These are phyloP conservation scores for Boletus sensibilis DNA, from an alignment of 768 basidiomycete genomes.

Conservation along the genomic window DNA sequence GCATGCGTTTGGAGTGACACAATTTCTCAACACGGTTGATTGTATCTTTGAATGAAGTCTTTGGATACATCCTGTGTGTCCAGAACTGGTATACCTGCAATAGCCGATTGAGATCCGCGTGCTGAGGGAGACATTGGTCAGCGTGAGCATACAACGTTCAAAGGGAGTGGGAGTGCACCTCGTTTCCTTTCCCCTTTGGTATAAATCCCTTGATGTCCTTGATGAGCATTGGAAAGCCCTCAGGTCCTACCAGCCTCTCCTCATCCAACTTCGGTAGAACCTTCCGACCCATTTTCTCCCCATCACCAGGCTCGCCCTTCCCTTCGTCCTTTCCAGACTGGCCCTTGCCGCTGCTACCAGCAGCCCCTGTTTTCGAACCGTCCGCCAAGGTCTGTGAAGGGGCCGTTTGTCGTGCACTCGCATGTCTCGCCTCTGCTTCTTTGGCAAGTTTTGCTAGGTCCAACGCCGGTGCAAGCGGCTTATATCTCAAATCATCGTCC, in stretches of 20 bases:
- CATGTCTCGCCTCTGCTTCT: constrained; percentile 53
- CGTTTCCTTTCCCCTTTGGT: constrained; percentile 86
- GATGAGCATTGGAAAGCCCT: constrained; percentile 80
- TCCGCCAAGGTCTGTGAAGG: constrained; percentile 49
- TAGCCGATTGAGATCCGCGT: constrained; percentile 75
- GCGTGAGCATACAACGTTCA: neutral
- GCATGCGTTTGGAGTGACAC: constrained; percentile 82
- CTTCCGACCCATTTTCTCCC: constrained; percentile 31
- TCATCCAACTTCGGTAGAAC: constrained; percentile 67
- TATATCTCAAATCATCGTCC: constrained; percentile 41
- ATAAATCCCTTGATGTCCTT: constrained; percentile 76
- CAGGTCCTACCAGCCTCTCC: constrained; percentile 63
- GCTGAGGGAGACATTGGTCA: constrained; percentile 41
- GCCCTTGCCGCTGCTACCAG: constrained; percentile 19
- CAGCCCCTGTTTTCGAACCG: constrained; percentile 38
- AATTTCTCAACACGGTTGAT: constrained; percentile 83
- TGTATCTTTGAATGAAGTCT: constrained; percentile 83
- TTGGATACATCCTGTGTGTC: constrained; percentile 92
- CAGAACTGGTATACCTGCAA: constrained; percentile 90
- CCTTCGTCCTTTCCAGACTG: constrained; percentile 5
- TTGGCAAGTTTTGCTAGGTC: constrained; percentile 54
- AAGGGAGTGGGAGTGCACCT: constrained; percentile 49
- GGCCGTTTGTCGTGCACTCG: constrained; percentile 23
- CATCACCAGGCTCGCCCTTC: constrained; percentile 18
- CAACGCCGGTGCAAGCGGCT: constrained; percentile 48